These are phyloP conservation scores for Ustilago xerochloae DNA, from an alignment of 1,284 basidiomycete species.

Conservation along the genomic window DNA sequence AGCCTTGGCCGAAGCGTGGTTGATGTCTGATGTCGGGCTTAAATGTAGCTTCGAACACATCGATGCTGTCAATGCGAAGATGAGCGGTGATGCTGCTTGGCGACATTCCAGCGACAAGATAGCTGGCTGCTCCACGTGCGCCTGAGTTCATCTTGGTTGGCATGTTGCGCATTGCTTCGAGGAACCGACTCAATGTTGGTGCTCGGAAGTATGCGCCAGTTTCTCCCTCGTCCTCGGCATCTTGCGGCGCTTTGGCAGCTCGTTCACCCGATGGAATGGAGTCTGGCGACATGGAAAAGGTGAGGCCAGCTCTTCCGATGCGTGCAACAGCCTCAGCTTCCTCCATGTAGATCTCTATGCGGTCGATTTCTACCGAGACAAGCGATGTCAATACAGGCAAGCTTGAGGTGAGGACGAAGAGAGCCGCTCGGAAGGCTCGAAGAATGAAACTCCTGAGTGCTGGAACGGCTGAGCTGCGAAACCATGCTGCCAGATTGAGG, in stretches of 20 bases:
- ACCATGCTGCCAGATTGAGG: slow-evolving; percentile 20
- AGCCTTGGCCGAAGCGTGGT: not conserved
- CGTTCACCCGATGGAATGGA: slow-evolving; percentile 1
- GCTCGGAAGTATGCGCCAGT: slow-evolving; percentile 1
- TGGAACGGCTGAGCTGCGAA: slow-evolving; percentile 18
- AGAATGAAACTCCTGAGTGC: slow-evolving; percentile 14
- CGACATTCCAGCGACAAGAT: slow-evolving; percentile 54
- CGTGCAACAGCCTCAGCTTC: slow-evolving; percentile 49
- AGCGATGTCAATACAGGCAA: slow-evolving; percentile 56
- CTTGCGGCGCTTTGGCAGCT: not conserved
- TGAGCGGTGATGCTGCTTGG: slow-evolving; percentile 36
- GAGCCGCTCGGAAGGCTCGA: slow-evolving; percentile 36
- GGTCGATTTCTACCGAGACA: slow-evolving; percentile 58
- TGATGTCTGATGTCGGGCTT: slow-evolving; percentile 3
- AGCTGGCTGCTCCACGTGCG: slow-evolving; percentile 47
- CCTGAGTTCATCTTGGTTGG: slow-evolving; percentile 49
- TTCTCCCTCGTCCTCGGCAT: not conserved
- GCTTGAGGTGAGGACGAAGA: slow-evolving; percentile 52
- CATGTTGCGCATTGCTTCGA: slow-evolving; percentile 36
- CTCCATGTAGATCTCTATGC: slow-evolving; percentile 49
- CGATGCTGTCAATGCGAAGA: slow-evolving; percentile 46
- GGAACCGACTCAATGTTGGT: slow-evolving; percentile 23
- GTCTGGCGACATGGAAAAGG: slow-evolving; percentile 48
- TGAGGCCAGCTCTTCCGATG: slow-evolving; percentile 46
- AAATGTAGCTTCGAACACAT: slow-evolving; percentile 53